A percentile compares a stretch with the other conserved stretches of the same genome.
Conservation (phyloP, 164 flowering plant genomes). For the Kalanchoe fedtschenkoi region DNA sequence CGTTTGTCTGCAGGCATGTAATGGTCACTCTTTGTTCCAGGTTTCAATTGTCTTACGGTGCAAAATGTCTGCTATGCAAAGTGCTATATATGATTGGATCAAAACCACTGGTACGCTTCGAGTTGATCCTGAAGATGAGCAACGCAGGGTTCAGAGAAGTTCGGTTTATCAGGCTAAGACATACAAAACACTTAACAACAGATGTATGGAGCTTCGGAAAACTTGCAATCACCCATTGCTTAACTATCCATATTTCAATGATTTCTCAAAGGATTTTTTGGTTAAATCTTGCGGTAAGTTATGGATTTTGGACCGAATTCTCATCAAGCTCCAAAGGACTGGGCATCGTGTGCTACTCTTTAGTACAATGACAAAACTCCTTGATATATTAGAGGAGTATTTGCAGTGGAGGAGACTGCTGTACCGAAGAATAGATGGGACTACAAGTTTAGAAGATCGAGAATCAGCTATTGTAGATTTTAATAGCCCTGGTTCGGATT, state of each 20-base stretch:
- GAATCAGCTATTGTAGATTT: conserved; percentile 95
- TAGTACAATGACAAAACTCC: conserved; percentile 97
- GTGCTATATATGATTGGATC: conserved; percentile 96
- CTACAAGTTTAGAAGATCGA: conserved; percentile 93
- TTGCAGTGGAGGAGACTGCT: conserved; percentile 82
- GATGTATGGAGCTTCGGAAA: conserved; percentile 97
- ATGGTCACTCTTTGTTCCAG: conserved; percentile 31
- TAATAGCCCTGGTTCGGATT: conserved; percentile 64
- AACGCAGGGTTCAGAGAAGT: conserved; percentile 52
- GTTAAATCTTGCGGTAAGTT: conserved; percentile 93
- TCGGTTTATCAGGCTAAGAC: conserved; percentile 62
- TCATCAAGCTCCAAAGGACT: conserved; percentile 79
- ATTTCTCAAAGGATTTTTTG: conserved; percentile 76
- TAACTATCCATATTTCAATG: conserved; percentile 77
- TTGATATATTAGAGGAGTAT: conserved; percentile 91
- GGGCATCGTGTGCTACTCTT: conserved; percentile 95
- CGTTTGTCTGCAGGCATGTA: conserved; percentile 7
- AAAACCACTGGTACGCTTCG: conserved; percentile 88
- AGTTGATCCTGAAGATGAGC: conserved; percentile 95
- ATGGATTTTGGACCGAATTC: conserved; percentile 90
- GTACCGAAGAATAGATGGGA: conserved; percentile 92
- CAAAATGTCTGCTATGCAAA: conserved; percentile 91
- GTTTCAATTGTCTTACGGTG: conserved; percentile 82
- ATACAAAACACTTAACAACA: conserved; percentile 64
- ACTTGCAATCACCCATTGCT: conserved; percentile 97